Evolutionary conservation across 2,329 filamentous ascomycete species (phyloP).

Genomic region (Fusarium algeriense): DNA sequence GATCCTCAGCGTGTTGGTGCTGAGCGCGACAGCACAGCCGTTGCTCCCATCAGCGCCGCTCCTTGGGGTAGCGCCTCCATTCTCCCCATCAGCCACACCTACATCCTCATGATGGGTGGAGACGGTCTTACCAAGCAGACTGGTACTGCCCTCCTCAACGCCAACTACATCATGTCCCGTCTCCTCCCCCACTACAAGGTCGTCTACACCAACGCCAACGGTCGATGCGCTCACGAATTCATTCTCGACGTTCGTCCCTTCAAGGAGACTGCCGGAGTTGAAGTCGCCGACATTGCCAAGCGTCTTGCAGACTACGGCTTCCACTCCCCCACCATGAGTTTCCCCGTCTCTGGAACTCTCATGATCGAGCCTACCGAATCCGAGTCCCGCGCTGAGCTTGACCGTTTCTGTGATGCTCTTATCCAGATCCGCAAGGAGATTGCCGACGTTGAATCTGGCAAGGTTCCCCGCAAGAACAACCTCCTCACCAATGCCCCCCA

Average conservation of each 20-base stretch:
- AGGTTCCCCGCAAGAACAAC: constrained; percentile 79
- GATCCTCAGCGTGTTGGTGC: constrained; percentile 48
- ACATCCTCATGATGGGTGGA: constrained; percentile 87
- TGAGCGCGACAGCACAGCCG: constrained; percentile 66
- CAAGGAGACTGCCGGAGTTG: constrained; percentile 83
- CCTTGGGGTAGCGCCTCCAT: constrained; percentile 92
- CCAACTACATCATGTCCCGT: constrained; percentile 94
- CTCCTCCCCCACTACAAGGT: constrained; percentile 89
- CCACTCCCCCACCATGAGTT: constrained; percentile 97
- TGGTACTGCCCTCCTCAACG: constrained; percentile 90
- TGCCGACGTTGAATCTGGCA: constrained; percentile 83
- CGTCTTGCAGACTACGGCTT: constrained; percentile 97
- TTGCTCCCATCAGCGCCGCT: constrained; percentile 59
- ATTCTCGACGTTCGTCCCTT: constrained; percentile 91
- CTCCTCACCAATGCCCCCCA: constrained; percentile 92
- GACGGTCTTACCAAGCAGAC: constrained; percentile 89
- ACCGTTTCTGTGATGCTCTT: constrained; percentile 91
- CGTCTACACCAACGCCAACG: constrained; percentile 90
- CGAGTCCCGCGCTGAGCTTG: constrained; percentile 90
- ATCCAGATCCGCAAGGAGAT: constrained; percentile 90
- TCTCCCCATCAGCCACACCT: constrained; percentile 93
- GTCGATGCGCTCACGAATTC: constrained; percentile 97
- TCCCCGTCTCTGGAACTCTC: constrained; percentile 92
- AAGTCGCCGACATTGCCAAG: constrained; percentile 96
- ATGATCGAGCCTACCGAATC: constrained; percentile 99